Base-by-base conservation (phyloP, 2,329 filamentous ascomycete genomes). In the Ciborinia camelliae region DNA sequence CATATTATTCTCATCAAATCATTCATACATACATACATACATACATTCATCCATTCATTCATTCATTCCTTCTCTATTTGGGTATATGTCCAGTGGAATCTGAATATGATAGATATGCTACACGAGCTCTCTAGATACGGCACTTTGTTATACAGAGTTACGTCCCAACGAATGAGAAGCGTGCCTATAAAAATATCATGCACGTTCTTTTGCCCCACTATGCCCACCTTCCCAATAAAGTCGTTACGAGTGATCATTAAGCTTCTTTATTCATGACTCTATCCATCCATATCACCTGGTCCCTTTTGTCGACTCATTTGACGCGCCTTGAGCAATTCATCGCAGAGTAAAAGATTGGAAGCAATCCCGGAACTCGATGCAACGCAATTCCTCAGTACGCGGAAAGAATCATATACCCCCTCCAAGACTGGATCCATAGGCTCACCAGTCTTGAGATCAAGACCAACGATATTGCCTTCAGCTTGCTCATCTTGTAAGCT, bases 321-420 rank as follows among this genome's bases (percentile, higher is more conserved):
- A 76, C 95, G 86, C 67, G 95, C 95, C 84, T 99, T 99, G 73
- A 99, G 82, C 81, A 99, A 84, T 83, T 99, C 95, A 75, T 99
- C 95, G 75, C 95, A 99, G 58, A 99, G 84, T 70, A 99, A 81
- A 69, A 99, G 82, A 80, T 99, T 99, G 12, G 91, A 94, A 7
- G 95, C 94, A 74, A 99, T 99, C 68, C 95, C 92, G 32, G 94
- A 90, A 77, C 92, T 95, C 41, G 93, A 97, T 3, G 95, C 92
- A 68, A 99, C 87, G 77, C 89, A 92, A 81, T 98, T 98, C 71
- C 95, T 86, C 73, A 99, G 79, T 43, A 99, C 95, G 65, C 95
- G 86, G 86, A 96, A 99, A 18, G 93, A 97, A 77, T 99, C 95
- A 76, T 91, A 99, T 10, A 99, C 90, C 72, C 95, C 95, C 76